phyloP scores from a whole-genome alignment of 2,329 filamentous ascomycete species.

The Hortaea werneckii region DNA sequence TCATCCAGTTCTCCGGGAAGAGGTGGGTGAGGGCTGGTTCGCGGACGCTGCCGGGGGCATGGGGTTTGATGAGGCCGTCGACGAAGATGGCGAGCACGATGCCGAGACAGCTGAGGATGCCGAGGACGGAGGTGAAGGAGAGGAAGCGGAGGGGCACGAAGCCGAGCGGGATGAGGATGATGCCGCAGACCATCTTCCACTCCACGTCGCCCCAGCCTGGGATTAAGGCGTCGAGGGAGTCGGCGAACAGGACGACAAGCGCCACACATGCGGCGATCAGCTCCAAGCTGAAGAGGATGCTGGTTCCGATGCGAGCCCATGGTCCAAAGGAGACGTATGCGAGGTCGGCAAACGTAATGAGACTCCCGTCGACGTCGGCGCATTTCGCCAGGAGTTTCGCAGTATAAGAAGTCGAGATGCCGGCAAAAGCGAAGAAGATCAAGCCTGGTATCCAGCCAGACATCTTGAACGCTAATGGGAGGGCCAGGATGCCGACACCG shows the following conservation, averaged over 20 bases:
- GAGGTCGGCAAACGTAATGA: conserved; percentile 90
- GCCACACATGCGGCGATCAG: conserved; percentile 82
- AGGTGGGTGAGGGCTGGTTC: conserved; percentile 71
- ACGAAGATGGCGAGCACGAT: conserved; percentile 77
- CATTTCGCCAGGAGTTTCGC: conserved; percentile 77
- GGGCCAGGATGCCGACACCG: conserved; percentile 76
- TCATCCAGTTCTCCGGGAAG: conserved; percentile 77
- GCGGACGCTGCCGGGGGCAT: conserved; percentile 70
- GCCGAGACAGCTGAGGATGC: conserved; percentile 80
- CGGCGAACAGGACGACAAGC: conserved; percentile 86
- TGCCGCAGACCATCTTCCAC: conserved; percentile 79
- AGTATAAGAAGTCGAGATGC: conserved; percentile 72
- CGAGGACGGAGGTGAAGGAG: conserved; percentile 83
- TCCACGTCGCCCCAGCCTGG: conserved; percentile 56
- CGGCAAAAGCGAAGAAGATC: conserved; percentile 61
- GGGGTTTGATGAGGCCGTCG: conserved; percentile 75
- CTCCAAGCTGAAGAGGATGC: conserved; percentile 78
- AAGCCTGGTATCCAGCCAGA: conserved; percentile 82
- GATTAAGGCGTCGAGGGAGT: conserved; percentile 71
- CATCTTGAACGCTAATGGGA: conserved; percentile 80
- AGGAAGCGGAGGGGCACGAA: conserved; percentile 75
- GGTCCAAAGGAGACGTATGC: conserved; percentile 85
- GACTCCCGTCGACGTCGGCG: conserved; percentile 70
- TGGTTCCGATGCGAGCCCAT: conserved; percentile 69
- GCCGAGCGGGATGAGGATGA: conserved; percentile 69